A percentile compares a stretch with the other conserved stretches of the same genome.
Conservation (phyloP, 2,329 filamentous ascomycete species). For the Penicillium sp. region DNA sequence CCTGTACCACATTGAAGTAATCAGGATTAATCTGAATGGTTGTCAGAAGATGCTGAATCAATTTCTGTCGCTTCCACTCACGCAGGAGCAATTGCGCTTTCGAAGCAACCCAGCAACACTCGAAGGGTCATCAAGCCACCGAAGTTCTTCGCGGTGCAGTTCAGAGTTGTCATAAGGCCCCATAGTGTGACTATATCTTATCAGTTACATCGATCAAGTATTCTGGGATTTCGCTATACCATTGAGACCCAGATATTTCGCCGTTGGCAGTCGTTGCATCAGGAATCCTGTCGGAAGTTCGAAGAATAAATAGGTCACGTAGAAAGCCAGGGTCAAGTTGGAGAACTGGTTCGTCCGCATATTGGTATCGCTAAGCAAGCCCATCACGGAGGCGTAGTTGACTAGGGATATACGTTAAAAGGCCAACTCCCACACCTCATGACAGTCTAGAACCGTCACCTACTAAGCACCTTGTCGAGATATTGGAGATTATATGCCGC, state of each 20-base stretch:
- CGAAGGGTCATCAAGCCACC: constrained; percentile 50
- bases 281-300: constrained; percentile 58
- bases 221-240: constrained; percentile 17
- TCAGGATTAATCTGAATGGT: constrained; percentile 46
- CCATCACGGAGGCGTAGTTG: constrained; percentile 59
- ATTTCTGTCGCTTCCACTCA: constrained; percentile 13
- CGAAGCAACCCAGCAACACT: constrained; percentile 54
- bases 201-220: constrained; percentile 24
- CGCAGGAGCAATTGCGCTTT: constrained; percentile 54
- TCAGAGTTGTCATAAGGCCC: constrained; percentile 50
- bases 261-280: constrained; percentile 54
- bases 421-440: too few species aligned
- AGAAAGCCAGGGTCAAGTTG: constrained; percentile 58
- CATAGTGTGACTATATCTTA: constrained; percentile 39
- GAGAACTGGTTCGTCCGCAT: constrained; percentile 59
- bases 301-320: constrained; percentile 56
- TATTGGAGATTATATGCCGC: constrained; percentile 60
- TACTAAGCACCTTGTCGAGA: constrained; percentile 55
- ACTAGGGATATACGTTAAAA: too few species aligned
- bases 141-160: constrained; percentile 52
- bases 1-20: constrained; percentile 57
- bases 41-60: constrained; percentile 3
- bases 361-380: constrained; percentile 53
- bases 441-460: too few species aligned
- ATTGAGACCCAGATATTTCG: constrained; percentile 52